Evolutionary conservation across 2,329 filamentous ascomycete species (phyloP).

Genomic region (Talaromyces sp.): DNA sequence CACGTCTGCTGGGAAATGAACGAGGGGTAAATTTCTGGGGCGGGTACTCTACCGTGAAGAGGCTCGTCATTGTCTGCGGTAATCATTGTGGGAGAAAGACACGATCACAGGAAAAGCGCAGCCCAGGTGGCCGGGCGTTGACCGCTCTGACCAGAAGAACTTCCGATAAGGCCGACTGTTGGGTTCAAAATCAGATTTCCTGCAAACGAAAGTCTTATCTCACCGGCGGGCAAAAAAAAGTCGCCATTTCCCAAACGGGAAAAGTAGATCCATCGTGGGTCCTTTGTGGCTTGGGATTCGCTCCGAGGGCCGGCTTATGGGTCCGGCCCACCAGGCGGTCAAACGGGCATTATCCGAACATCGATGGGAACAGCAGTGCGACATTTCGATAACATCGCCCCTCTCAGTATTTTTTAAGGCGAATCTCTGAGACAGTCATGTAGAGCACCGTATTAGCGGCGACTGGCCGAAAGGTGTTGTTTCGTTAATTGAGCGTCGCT

Average conservation of each 20-base stretch:
- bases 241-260: slow-evolving; percentile 13
- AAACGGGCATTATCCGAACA: neutral
- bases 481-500: slow-evolving; percentile 56
- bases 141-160: neutral
- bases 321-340: slow-evolving; percentile 1
- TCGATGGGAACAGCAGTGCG: neutral
- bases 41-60: slow-evolving; percentile 28
- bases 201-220: neutral
- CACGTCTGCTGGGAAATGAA: slow-evolving; percentile 10
- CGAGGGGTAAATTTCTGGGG: slow-evolving; percentile 13
- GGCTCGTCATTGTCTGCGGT: slow-evolving; percentile 29
- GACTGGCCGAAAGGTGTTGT: neutral
- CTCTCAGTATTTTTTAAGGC: neutral
- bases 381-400: neutral
- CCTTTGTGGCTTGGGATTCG: slow-evolving; percentile 6
- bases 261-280: slow-evolving; percentile 12
- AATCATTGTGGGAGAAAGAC: slow-evolving; percentile 23
- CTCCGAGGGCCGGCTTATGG: slow-evolving; percentile 1
- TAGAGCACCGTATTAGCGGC: neutral
- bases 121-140: neutral
- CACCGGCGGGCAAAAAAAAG: slow-evolving; percentile 11
- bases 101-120: neutral
- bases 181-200: neutral
- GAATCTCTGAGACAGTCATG: neutral
- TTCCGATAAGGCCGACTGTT: neutral